Base-by-base conservation (phyloP, 495 filamentous ascomycete species). In the Aspergillus cavernicola region DNA sequence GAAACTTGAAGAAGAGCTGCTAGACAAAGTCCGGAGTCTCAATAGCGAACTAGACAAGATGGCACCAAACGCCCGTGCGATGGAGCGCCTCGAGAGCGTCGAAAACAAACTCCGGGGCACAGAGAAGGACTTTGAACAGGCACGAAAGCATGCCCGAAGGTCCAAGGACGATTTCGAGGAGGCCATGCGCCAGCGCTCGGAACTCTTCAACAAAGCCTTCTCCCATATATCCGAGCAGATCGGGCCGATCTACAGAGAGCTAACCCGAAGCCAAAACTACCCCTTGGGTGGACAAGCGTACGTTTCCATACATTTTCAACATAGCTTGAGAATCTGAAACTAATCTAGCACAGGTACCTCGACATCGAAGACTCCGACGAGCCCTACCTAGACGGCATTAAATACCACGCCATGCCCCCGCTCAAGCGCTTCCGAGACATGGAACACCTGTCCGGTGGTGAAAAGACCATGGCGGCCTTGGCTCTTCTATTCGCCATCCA, bases 391-490 rank as follows among this genome's bases (percentile, higher is more conserved):
- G 87, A 86, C 44, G 93, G 93, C 18, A 89, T 99, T 71, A 95
- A 95, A 59, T 99, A 97, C 70, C 90, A 97, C 68, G 93, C 95
- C 59, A 97, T 96, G 92, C 93, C 93, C 20, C 93, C 93, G 7
- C 82, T 96, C 51, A 99, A 99, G 74, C 91, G 93, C 47, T 99
- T 97, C 84, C 82, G 93, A 32, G 95, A 97, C 70, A 97, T 99
- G 93, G 93, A 97, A 69, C 92, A 96, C 64, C 80, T 99, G 19
- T 95, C 89, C 10, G 93, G 93, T 57, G 93, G 93, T 48, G 93
- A 99, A 74, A 97, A 97, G 80, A 97, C 95, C 12, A 99, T 99
- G 86, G 93, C 93, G 2, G 93, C 93, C 35, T 79, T 99, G 19
- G 93, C 93, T 16, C 77, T 99, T 47, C 82, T 99, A 6, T 97